phyloP scores from a whole-genome alignment of 1,284 basidiomycete genomes.

The Cystobasidium pallidum region DNA sequence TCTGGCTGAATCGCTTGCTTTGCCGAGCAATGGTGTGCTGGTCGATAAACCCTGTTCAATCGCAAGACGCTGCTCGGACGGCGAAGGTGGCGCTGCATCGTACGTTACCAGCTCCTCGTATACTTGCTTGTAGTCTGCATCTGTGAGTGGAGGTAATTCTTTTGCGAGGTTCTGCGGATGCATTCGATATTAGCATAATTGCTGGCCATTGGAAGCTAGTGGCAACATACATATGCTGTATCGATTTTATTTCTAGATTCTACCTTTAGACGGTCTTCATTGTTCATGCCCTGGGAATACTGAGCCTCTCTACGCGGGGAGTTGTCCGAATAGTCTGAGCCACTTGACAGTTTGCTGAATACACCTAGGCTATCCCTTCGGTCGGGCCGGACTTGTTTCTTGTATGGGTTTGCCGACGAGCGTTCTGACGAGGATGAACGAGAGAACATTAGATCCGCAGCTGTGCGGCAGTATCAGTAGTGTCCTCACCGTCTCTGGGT shows the following conservation, averaged over 20 bases:
- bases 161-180: constrained; percentile 29
- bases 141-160: constrained; percentile 30
- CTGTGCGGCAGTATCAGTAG: background rate
- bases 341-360: background rate
- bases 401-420: constrained; percentile 1
- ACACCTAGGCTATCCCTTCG: constrained; percentile 17
- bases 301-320: background rate
- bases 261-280: constrained; percentile 1
- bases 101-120: constrained; percentile 28
- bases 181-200: too few relatives aligned
- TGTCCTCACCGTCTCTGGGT: background rate
- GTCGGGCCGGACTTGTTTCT: constrained; percentile 6
- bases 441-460: background rate
- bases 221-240: constrained; percentile 20
- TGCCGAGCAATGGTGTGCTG: constrained; percentile 4
- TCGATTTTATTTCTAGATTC: constrained; percentile 34
- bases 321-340: background rate
- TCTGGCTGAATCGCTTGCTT: constrained; percentile 3
- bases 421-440: background rate
- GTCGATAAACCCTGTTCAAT: background rate
- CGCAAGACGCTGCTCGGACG: constrained; percentile 17
- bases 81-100: constrained; percentile 35
- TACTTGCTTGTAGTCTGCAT: constrained; percentile 27
- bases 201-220: background rate
- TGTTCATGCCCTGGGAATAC: background rate